Evolutionary conservation across 441 rosid genomes (phyloP).

Genomic region (Melastoma candidum): DNA sequence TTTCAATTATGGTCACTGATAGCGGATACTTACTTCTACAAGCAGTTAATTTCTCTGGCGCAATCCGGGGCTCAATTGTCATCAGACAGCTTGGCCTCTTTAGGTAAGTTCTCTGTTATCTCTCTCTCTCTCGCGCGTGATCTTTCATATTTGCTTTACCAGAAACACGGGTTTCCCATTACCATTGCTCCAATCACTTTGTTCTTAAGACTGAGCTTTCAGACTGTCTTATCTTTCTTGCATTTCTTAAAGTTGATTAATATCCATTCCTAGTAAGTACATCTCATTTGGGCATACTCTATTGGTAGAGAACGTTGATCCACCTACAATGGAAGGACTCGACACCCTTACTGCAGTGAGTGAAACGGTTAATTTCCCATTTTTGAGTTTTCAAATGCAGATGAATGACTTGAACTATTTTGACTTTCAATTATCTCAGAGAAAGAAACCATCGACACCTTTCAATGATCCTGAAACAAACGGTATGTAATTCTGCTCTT

Average conservation of each 20-base stretch:
- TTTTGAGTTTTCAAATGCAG: not conserved
- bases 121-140: not conserved
- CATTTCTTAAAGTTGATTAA: too few species aligned
- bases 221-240: too few species aligned
- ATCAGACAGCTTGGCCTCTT: slow-evolving; percentile 39
- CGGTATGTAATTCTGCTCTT: slow-evolving; percentile 28
- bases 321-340: slow-evolving; percentile 60
- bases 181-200: too few species aligned
- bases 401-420: not conserved
- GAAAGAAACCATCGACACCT: slow-evolving; percentile 20
- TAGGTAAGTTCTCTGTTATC: slow-evolving; percentile 22
- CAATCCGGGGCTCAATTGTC: slow-evolving; percentile 63
- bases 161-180: too few species aligned
- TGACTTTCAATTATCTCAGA: slow-evolving; percentile 15
- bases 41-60: slow-evolving; percentile 62
- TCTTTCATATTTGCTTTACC: not conserved
- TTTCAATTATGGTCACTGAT: not conserved
- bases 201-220: too few species aligned
- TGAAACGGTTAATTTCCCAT: slow-evolving; percentile 2
- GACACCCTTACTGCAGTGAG: slow-evolving; percentile 33
- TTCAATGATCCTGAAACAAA: slow-evolving; percentile 20
- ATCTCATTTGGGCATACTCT: not conserved
- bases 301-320: slow-evolving; percentile 27
- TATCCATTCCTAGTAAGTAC: too few species aligned
- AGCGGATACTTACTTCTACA: not conserved